Percentiles rank a stretch among this genome's conserved stretches.
phyloP scores from a whole-genome alignment of 106 monocot genomes.

The Alisma plantagoaquatica region DNA sequence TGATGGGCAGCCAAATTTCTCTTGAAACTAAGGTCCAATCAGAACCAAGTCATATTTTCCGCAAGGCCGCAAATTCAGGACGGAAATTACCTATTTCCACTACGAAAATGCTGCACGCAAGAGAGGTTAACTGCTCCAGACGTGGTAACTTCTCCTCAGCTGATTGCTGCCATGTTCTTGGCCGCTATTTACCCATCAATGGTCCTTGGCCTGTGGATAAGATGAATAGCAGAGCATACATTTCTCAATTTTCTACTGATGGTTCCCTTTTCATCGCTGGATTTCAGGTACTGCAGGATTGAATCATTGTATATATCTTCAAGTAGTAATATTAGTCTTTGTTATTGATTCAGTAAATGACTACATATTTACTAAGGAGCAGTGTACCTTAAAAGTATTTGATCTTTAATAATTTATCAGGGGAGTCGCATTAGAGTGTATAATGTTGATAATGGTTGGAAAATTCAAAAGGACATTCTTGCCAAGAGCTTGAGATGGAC shows the following conservation, averaged over 20 bases:
- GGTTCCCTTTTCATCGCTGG: constrained; percentile 80
- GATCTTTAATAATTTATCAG: no score
- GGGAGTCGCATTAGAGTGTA: constrained; percentile 65
- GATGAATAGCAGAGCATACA: constrained; percentile 71
- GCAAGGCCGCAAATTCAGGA: constrained; percentile 15
- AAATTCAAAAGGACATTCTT: constrained; percentile 57
- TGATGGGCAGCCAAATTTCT: constrained; percentile 46
- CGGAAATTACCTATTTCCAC: constrained; percentile 33
- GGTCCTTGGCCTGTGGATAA: constrained; percentile 65
- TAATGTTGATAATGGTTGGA: constrained; percentile 79
- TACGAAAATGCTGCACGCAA: constrained; percentile 45
- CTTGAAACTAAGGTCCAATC: constrained; percentile 55
- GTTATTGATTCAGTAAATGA: no score
- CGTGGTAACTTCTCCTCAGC: constrained; percentile 51
- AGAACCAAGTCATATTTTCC: constrained; percentile 30
- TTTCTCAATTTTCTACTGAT: constrained; percentile 87
- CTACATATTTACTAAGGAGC: no score
- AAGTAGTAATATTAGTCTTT: no score
- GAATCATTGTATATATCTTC: no score
- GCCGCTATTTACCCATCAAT: constrained; percentile 59
- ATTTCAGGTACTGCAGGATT: constrained; percentile 52
- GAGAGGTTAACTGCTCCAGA: constrained; percentile 61
- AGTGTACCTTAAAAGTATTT: no score
- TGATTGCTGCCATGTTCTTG: constrained; percentile 65
- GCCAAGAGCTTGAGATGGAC: constrained; percentile 82